Evolutionary conservation across 140 eudicot species (phyloP).

Genomic region (Oenanthe javanica): DNA sequence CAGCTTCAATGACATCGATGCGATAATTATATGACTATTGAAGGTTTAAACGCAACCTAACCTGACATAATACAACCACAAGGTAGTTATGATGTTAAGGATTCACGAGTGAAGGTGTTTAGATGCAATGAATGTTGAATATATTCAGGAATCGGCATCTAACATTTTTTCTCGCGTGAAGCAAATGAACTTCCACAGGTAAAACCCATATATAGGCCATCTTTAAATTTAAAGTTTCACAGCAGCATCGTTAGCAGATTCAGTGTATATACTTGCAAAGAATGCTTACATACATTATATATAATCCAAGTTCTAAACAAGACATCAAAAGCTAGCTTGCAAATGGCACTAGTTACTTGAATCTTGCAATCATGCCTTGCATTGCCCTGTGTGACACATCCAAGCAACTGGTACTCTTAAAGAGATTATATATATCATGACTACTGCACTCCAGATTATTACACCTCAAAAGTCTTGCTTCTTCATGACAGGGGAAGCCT

Average conservation of each 20-base stretch:
- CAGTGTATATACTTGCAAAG: background rate
- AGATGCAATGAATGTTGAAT: background rate
- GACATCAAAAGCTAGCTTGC: background rate
- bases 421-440: background rate
- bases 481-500: background rate
- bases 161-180: background rate
- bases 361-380: background rate
- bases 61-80: conserved; percentile 11
- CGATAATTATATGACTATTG: conserved; percentile 15
- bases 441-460: background rate
- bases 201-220: background rate
- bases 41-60: conserved; percentile 1
- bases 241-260: background rate
- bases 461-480: background rate
- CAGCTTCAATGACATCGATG: conserved; percentile 14
- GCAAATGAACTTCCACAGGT: background rate
- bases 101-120: background rate
- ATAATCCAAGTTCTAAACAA: background rate
- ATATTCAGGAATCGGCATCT: background rate
- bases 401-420: background rate
- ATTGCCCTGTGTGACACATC: background rate
- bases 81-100: background rate
- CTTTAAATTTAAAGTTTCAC: background rate
- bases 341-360: background rate
- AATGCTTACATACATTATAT: background rate